phyloP scores from a whole-genome alignment of 768 basidiomycete species.

The Mycena floridula region DNA sequence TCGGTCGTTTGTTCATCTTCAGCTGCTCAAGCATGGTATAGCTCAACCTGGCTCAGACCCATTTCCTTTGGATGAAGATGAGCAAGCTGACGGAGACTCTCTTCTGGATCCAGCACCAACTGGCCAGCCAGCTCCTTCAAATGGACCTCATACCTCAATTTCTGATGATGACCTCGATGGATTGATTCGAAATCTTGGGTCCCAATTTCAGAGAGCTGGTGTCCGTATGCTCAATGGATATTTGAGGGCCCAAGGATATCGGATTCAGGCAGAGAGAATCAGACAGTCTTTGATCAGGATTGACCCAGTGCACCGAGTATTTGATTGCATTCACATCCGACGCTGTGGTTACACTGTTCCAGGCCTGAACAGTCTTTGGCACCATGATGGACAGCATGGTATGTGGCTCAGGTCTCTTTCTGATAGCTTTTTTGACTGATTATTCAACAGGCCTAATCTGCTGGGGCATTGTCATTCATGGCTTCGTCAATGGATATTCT shows the following conservation, averaged over 20 bases:
- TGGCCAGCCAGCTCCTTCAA: constrained; percentile 10
- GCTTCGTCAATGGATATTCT: constrained; percentile 36
- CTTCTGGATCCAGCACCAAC: constrained; percentile 2
- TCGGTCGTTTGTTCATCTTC: not conserved
- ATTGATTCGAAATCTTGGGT: constrained; percentile 9
- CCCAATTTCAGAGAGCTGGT: constrained; percentile 15
- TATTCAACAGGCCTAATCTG: constrained; percentile 22
- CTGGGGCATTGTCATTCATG: constrained; percentile 32
- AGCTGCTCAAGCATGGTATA: constrained; percentile 1
- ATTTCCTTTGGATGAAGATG: constrained; percentile 8
- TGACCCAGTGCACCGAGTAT: constrained; percentile 8
- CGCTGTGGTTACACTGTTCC: constrained; percentile 19
- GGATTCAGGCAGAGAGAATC: constrained; percentile 9
- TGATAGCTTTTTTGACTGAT: not conserved
- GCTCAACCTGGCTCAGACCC: constrained; percentile 8
- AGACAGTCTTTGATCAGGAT: constrained; percentile 10
- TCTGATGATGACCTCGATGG: constrained; percentile 17
- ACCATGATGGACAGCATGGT: constrained; percentile 25
- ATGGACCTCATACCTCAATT: constrained; percentile 7
- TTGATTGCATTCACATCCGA: constrained; percentile 13
- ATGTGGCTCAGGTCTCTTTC: not conserved
- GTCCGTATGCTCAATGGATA: constrained; percentile 16
- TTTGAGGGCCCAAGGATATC: constrained; percentile 13
- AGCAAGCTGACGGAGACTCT: constrained; percentile 5
- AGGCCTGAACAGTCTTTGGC: constrained; percentile 24